Base-by-base conservation (phyloP, 106 monocot species). In the Amphibolis antarctica region DNA sequence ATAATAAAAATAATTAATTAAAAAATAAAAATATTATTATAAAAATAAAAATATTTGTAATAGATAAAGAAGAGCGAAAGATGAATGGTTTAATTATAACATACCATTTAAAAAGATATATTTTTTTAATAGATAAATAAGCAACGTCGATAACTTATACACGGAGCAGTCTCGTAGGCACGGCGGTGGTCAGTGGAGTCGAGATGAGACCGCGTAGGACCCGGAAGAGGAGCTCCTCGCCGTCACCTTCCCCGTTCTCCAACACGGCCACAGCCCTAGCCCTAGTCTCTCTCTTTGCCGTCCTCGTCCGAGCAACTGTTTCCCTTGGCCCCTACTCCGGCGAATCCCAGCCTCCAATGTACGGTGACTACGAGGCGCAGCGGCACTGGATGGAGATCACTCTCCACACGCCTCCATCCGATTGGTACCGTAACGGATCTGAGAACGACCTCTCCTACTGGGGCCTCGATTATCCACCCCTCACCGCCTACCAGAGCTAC, bases 371-470 rank as follows among this genome's bases (percentile, higher is more conserved):
- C 80, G 98, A 98, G 74, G 98, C 98, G 10, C 98, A 90, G 82
- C 78, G 98, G 25, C 98, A 98, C 52, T 98, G 98, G 98, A 98
- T 98, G 98, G 98, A 98, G 86, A 80, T 98, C 68, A 83, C 98
- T 19, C 74, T 91, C 59, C 77, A 98, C 63, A 78, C 80, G 20
- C 77, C 87, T 10, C 26, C 69, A 0, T 26, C 51, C 26, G 74
- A 87, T 21, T 98, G 98, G 98, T 98, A 98, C 76, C 73, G 79
- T 28, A 98, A 88, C 65, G 76, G 82, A 60, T 64, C 84, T 20
- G 46, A 52, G 28, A 98, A 98, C 75, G 79, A 91, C 51, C 84
- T 98, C 62, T 44, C 82, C 44, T 98, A 98, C 55, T 98, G 90
- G 98, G 98, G 98, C 67, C 90, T 98, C 56, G 98, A 98, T 65